Base-by-base conservation (phyloP, 2,329 filamentous ascomycete species). In the Colletotrichum falcatum region DNA sequence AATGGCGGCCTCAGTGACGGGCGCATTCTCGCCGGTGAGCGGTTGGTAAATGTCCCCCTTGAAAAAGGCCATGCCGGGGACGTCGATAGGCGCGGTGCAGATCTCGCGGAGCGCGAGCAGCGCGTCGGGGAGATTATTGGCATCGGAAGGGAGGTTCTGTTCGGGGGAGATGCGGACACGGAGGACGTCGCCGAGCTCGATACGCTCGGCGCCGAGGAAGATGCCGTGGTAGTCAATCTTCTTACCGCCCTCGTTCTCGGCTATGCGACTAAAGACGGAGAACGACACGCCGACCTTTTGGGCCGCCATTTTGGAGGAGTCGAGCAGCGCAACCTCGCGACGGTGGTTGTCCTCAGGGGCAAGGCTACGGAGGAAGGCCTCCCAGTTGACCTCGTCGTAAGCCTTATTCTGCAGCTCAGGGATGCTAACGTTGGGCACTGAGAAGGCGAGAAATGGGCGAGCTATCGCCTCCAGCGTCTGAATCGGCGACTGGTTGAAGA, bases 251-350 rank as follows among this genome's bases (percentile, higher is more conserved):
- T 73, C 66, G 48, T 77, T 79, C 46, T 77, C 77, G 3, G 72
- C 75, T 20, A 79, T 76, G 26, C 75, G 78, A 18, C 78, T 84
- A 78, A 86, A 87, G n/a, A 85, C 78, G 0, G 85, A 86, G 75
- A 81, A 86, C 1, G 83, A 85, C 65, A 82, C 81, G 69, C 86
- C 85, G 35, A 87, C 81, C 67, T 83, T 84, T 23, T 79, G 80
- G 5, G 84, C 85, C 1, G 83, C 85, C 74, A 87, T 79, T 74
- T 87, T 87, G 5, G 85, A 87, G 0, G 85, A 85, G 68, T 87
- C 85, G 4, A 87, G 80, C 1, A 79, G 79, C 9, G 86, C 74
- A 12, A 81, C 74, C 55, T 85, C 83, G 23, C 81, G 79, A 69
- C 79, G 80, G n/a, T 79, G 75, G 0, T 75, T 74, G 59, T 84